Conservation (phyloP, 495 filamentous ascomycete genomes). For the Trypethelium eluteriae region DNA sequence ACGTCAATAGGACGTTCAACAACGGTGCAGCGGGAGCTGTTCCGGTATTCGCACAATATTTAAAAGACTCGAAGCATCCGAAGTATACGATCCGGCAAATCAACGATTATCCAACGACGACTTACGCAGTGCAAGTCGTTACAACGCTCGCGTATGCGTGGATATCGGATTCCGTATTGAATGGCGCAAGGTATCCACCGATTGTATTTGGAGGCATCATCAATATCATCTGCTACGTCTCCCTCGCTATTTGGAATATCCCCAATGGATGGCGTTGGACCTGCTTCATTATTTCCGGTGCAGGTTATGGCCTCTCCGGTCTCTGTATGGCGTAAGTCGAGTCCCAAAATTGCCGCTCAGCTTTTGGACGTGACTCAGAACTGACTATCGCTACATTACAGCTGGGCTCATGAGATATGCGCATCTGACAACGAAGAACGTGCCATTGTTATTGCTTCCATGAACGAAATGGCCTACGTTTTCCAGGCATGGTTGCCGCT, state of each 20-base stretch:
- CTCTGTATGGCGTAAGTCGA: slow-evolving; percentile 27
- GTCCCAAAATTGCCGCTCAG: not conserved
- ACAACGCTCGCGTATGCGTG: slow-evolving; percentile 43
- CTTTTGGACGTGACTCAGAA: not conserved
- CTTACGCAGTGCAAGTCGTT: slow-evolving; percentile 42
- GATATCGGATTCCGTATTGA: slow-evolving; percentile 45
- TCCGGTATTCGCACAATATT: slow-evolving; percentile 28
- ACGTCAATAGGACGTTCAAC: slow-evolving; percentile 15
- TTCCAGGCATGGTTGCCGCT: slow-evolving; percentile 46
- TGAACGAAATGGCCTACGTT: slow-evolving; percentile 48
- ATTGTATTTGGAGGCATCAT: slow-evolving; percentile 44
- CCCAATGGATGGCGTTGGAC: slow-evolving; percentile 41
- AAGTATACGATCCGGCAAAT: slow-evolving; percentile 29
- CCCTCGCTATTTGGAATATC: slow-evolving; percentile 41
- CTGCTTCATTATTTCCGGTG: slow-evolving; percentile 39
- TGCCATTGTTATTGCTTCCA: slow-evolving; percentile 45
- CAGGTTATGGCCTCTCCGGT: slow-evolving; percentile 38
- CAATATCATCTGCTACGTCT: slow-evolving; percentile 31
- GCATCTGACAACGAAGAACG: slow-evolving; percentile 48
- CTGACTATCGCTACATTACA: slow-evolving; percentile 18
- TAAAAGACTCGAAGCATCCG: slow-evolving; percentile 18
- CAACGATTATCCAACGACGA: slow-evolving; percentile 42
- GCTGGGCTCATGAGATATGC: slow-evolving; percentile 51
- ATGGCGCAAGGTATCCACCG: slow-evolving; percentile 50
- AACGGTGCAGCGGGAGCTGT: slow-evolving; percentile 21